Conservation (phyloP, 345 rosid genomes). For the Populus nigra region DNA sequence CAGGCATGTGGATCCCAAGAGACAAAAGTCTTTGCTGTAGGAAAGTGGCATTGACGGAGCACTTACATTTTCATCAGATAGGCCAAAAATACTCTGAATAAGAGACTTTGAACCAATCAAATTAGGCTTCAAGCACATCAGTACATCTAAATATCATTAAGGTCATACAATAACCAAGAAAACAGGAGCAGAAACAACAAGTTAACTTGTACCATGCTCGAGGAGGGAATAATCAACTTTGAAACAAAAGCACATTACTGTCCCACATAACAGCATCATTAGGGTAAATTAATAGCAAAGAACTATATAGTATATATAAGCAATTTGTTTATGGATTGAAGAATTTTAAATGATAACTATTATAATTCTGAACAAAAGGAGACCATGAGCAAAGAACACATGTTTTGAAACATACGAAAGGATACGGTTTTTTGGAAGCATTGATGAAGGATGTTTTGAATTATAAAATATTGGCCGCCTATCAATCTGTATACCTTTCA, state of each 20-base stretch:
- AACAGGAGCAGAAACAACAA: neutral
- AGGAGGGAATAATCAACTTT: conserved; percentile 1
- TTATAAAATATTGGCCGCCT: conserved; percentile 45
- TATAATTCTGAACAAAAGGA: neutral
- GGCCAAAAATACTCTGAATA: conserved; percentile 47
- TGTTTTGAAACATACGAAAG: conserved; percentile 24
- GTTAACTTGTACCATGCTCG: conserved; percentile 2
- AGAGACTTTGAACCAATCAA: conserved; percentile 46
- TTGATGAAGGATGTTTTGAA: conserved; percentile 34
- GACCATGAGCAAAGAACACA: neutral
- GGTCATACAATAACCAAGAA: conserved; percentile 16
- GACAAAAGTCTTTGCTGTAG: conserved; percentile 38
- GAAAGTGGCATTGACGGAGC: conserved; percentile 35
- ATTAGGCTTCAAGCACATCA: conserved; percentile 45
- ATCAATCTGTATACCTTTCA: conserved; percentile 31
- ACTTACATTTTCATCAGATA: conserved; percentile 29
- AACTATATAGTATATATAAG: neutral
- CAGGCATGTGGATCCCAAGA: conserved; percentile 62
- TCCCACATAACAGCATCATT: neutral
- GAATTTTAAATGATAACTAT: neutral
- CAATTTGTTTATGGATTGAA: neutral
- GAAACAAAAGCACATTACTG: neutral
- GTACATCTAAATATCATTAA: conserved; percentile 57
- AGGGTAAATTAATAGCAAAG: neutral
- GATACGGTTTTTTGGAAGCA: conserved; percentile 71